Evolutionary conservation across 371 early-diverging fungal species (phyloP).

Genomic region (Encephalitozoon intestinalis): DNA sequence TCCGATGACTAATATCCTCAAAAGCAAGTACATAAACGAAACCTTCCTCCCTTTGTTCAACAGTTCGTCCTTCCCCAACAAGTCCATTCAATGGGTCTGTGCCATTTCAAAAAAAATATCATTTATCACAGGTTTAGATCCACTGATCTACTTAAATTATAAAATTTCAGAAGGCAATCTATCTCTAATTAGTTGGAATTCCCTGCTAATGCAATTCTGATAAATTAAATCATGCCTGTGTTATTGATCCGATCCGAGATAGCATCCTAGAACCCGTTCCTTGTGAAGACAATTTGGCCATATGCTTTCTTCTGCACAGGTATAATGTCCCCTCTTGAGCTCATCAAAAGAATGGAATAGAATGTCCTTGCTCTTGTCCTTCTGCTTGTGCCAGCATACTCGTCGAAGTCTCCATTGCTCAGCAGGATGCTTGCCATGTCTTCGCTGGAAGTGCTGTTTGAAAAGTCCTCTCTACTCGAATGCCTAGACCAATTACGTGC

Average conservation of each 20-base stretch:
- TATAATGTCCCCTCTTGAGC: not conserved
- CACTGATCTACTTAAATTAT: not conserved
- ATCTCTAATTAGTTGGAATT: not conserved
- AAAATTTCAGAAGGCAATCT: not conserved
- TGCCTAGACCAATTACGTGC: not conserved
- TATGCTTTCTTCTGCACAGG: not conserved
- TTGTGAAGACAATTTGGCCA: not conserved
- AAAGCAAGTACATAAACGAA: not conserved
- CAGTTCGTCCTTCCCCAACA: not conserved
- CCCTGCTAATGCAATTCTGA: not conserved
- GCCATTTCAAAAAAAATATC: not conserved
- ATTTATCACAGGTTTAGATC: not conserved
- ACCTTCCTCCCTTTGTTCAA: not conserved
- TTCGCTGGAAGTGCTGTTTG: not conserved
- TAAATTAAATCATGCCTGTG: not conserved
- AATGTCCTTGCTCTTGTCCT: not conserved
- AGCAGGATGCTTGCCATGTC: not conserved
- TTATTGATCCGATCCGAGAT: no score
- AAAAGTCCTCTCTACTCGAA: not conserved
- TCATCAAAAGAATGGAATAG: not conserved
- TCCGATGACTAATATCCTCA: not conserved
- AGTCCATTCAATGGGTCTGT: not conserved
- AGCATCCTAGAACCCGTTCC: no score
- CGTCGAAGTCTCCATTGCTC: not conserved
- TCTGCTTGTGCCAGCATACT: not conserved